Conservation (phyloP, 2,329 filamentous ascomycete species). For the Fusarium pseudoanthophilum region DNA sequence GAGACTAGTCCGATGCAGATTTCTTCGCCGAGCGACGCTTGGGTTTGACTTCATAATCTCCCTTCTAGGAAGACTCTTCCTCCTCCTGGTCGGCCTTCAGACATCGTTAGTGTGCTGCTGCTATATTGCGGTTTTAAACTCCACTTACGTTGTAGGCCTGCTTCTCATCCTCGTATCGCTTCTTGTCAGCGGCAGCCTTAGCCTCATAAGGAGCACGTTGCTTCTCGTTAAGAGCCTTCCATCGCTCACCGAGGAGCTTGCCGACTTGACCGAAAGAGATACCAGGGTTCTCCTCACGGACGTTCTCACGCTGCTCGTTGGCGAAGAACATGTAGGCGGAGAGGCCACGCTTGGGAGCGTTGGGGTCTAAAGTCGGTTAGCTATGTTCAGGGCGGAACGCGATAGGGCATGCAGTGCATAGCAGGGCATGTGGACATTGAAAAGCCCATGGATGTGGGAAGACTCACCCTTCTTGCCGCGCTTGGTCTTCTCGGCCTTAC, state of each 20-base stretch:
- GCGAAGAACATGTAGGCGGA: slow-evolving; percentile 99
- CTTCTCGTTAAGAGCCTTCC: slow-evolving; percentile 96
- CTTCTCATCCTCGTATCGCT: slow-evolving; percentile 99
- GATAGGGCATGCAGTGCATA: neutral
- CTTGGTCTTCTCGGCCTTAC: slow-evolving; percentile 64
- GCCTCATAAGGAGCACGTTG: slow-evolving; percentile 94
- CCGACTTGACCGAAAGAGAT: slow-evolving; percentile 99
- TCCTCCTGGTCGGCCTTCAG: slow-evolving; percentile 68
- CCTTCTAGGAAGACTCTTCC: slow-evolving; percentile 61
- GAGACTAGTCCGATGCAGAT: slow-evolving; percentile 18
- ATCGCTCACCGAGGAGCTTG: slow-evolving; percentile 97
- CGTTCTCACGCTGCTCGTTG: slow-evolving; percentile 98
- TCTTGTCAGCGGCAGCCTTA: slow-evolving; percentile 97
- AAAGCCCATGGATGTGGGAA: neutral
- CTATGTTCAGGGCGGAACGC: neutral
- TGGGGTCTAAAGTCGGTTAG: slow-evolving; percentile 74
- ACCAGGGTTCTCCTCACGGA: slow-evolving; percentile 97
- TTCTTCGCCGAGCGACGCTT: slow-evolving; percentile 24
- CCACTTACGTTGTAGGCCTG: slow-evolving; percentile 83
- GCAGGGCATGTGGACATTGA: neutral
- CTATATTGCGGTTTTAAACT: slow-evolving; percentile 10
- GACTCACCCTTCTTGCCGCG: slow-evolving; percentile 70
- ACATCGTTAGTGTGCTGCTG: slow-evolving; percentile 44
- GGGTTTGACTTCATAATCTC: slow-evolving; percentile 14
- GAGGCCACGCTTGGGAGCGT: slow-evolving; percentile 98